Conservation (phyloP, 2,329 filamentous ascomycete genomes). For the Colletotrichum filicis region DNA sequence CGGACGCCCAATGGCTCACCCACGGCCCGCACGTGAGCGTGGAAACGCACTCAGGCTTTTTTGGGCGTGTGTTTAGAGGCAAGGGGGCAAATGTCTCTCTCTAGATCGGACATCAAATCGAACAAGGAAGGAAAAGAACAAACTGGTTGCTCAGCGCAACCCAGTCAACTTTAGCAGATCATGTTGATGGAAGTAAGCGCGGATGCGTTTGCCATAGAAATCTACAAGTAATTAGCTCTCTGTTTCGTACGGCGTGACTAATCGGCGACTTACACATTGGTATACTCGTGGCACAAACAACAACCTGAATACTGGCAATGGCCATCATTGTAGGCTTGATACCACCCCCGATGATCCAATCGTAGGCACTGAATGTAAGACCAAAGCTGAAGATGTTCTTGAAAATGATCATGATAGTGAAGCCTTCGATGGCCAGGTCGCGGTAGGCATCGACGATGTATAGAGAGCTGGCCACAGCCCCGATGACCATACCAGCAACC, state of each 20-base stretch:
- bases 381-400: constrained; percentile 94
- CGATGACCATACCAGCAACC: constrained; percentile 91
- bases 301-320: constrained; percentile 81
- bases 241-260: not conserved
- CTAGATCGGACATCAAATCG: not conserved
- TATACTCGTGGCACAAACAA: constrained; percentile 78
- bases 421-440: constrained; percentile 85
- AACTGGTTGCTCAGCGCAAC: constrained; percentile 40
- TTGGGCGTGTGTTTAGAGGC: not conserved
- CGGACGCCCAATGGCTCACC: too few relatives aligned
- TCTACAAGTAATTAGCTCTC: constrained; percentile 58
- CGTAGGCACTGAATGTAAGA: constrained; percentile 84
- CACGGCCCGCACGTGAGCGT: not conserved
- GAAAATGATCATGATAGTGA: constrained; percentile 91
- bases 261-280: constrained; percentile 75
- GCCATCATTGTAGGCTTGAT: constrained; percentile 72
- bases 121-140: not conserved
- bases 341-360: constrained; percentile 80
- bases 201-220: constrained; percentile 80
- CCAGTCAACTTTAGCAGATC: constrained; percentile 70
- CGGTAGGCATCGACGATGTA: constrained; percentile 96
- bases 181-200: constrained; percentile 80
- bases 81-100: not conserved
- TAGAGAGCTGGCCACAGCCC: constrained; percentile 84
- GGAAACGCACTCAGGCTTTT: not conserved